Evolutionary conservation across 352 stramenopile genomes (phyloP).

Genomic region (Phytophthora agathidicida): DNA sequence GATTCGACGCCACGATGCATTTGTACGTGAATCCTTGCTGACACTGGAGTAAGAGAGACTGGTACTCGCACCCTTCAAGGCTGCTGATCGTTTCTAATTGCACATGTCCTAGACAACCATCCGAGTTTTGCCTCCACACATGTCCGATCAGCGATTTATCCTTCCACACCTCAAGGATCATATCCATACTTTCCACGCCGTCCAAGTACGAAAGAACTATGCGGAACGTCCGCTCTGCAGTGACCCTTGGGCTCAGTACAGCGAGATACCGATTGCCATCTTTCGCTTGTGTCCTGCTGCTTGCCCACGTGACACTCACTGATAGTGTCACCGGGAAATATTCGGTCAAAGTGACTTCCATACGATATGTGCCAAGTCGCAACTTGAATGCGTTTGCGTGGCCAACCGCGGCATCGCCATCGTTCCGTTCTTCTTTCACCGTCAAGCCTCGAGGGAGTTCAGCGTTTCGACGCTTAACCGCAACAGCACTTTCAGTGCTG

Average conservation of each 20-base stretch:
- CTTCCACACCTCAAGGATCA: conserved; percentile 53
- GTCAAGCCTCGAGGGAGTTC: not conserved
- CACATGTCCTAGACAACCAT: conserved; percentile 25
- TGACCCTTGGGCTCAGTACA: conserved; percentile 46
- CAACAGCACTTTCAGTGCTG: conserved; percentile 7
- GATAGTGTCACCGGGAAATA: conserved; percentile 33
- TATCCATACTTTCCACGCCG: conserved; percentile 37
- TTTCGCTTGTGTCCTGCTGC: conserved; percentile 23
- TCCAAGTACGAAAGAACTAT: conserved; percentile 62
- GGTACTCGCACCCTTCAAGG: conserved; percentile 43
- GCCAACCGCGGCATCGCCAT: conserved; percentile 25
- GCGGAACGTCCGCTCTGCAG: conserved; percentile 27
- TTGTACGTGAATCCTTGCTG: conserved; percentile 41
- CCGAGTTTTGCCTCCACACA: conserved; percentile 27
- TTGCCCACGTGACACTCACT: conserved; percentile 48
- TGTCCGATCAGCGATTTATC: conserved; percentile 24
- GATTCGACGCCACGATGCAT: conserved; percentile 43
- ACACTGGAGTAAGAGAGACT: conserved; percentile 42
- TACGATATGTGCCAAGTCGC: conserved; percentile 44
- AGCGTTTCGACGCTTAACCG: conserved; percentile 5
- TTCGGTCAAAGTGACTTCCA: conserved; percentile 29
- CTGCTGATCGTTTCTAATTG: conserved; percentile 31
- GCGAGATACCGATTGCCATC: conserved; percentile 36
- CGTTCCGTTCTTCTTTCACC: conserved; percentile 15
- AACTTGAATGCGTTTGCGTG: conserved; percentile 45